A percentile compares a stretch with the other conserved stretches of the same genome.
Conservation (phyloP, 2,329 filamentous ascomycete genomes). For the Neobulgaria alba region DNA sequence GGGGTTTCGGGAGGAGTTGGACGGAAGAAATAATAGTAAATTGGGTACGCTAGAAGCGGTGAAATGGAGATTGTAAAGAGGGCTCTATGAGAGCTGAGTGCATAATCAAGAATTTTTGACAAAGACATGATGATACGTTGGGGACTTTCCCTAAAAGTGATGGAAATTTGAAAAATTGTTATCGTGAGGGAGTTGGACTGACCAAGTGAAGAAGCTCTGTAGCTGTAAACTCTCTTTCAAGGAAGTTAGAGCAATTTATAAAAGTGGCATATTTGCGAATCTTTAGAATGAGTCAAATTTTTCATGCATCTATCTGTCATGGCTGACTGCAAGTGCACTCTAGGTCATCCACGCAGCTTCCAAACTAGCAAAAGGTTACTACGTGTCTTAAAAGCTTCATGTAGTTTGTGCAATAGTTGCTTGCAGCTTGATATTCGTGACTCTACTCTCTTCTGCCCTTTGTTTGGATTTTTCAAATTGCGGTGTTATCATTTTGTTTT, state of each 20-base stretch:
- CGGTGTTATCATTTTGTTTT: too few relatives aligned
- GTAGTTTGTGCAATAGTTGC: too few relatives aligned
- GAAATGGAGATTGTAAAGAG: background rate
- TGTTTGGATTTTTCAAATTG: too few relatives aligned
- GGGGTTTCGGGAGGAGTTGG: slow-evolving; percentile 13
- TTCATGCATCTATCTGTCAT: background rate
- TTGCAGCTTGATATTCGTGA: too few relatives aligned
- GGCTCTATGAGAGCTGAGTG: too few relatives aligned
- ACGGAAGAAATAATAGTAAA: background rate
- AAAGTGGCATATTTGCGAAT: background rate
- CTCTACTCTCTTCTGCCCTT: too few relatives aligned
- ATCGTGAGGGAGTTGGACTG: too few relatives aligned
- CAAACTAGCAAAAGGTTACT: background rate
- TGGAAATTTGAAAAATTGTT: background rate
- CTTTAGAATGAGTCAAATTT: background rate
- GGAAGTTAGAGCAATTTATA: background rate
- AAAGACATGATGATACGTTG: background rate
- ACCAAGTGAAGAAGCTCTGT: too few relatives aligned
- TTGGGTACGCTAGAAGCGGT: background rate
- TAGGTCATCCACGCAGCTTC: background rate
- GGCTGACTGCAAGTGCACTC: background rate
- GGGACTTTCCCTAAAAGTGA: background rate
- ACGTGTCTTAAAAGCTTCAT: too few relatives aligned
- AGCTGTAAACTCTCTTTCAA: too few relatives aligned
- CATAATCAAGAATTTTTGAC: too few relatives aligned